These are phyloP conservation scores for Annulohypoxylon moriforme DNA, from an alignment of 495 filamentous ascomycete genomes.

Conservation along the genomic window DNA sequence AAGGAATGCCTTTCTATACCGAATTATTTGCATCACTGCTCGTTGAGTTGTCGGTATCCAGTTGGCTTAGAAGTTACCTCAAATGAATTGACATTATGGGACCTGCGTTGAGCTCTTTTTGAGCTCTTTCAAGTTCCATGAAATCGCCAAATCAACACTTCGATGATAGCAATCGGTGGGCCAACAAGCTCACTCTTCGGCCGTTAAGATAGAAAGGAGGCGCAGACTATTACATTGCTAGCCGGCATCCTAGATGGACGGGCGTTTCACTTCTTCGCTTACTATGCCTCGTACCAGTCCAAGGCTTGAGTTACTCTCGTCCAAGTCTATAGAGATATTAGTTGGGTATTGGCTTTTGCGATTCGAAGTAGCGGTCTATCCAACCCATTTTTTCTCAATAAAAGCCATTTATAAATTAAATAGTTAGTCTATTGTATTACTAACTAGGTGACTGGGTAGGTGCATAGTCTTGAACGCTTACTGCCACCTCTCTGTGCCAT, in stretches of 20 bases:
- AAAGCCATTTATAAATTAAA: no score
- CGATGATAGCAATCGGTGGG: neutral
- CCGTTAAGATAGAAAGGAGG: neutral
- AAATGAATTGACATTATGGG: neutral
- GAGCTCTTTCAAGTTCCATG: neutral
- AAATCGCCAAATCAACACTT: neutral
- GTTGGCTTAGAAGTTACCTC: neutral
- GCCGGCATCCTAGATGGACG: neutral
- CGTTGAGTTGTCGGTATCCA: neutral
- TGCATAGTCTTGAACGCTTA: neutral
- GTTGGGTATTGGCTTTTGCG: neutral
- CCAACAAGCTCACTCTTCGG: neutral
- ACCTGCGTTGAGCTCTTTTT: neutral
- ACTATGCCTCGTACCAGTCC: neutral
- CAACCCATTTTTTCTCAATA: neutral
- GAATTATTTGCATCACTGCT: neutral
- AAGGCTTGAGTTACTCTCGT: neutral
- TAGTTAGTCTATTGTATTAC: neutral
- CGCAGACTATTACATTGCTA: neutral
- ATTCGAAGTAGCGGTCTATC: neutral
- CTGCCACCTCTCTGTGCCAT: neutral
- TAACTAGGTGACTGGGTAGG: neutral
- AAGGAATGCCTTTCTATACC: neutral
- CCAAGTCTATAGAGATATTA: neutral
- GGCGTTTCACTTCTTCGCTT: slow-evolving; percentile 4